Evolutionary conservation across 2,329 filamentous ascomycete genomes (phyloP), one percentile per base, ranked within the genome.

Genomic region (Colletotrichum sp.): DNA sequence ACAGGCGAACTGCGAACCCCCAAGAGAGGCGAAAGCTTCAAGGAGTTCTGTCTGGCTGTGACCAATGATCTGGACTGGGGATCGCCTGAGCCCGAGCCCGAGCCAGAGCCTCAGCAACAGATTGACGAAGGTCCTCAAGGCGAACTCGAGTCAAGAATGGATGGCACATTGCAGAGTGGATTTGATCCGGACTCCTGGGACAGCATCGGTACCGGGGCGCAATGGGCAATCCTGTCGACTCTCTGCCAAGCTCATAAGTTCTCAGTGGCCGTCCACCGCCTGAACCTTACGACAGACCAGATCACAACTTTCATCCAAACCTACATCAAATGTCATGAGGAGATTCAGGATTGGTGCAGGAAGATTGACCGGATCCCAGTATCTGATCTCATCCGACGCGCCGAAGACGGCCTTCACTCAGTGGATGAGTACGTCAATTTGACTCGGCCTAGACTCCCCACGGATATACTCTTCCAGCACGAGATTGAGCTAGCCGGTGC

Each of bases 371-470:
- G 78, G 26, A 79, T 59, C 26, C 5, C 39, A 13, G 39, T 49
- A 10, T 39, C 18, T 30, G 57, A 24, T 36, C 57, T 76, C 44
- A 52, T 69, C 78, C 3, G 28, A 44, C 5, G 66, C 75, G 18
- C 75, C 21, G 44, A 70, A 77, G 13, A 70, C 57, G 5, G 71
- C 75, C 7, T 68, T 79, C 4, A 30, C 62, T 6, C 57, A 76
- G 8, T 64, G 80, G 24, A 67, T 81, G 5, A 57, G 16, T 21
- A 32, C 26, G 24, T 34, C 12, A 49, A 73, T 18, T 36, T 78
- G 12, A 28, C 72, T 18, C 81, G 81, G 1, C 82, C 82, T 5
- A 15, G 6, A 4, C 74, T 84, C 8, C 75, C 71, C 10, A 82
- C 80, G 0, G 82, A 84, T 32, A 18, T 36, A 2, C 55, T 83